Base-by-base conservation (phyloP, 495 filamentous ascomycete genomes). In the Bacidia gigantensis region DNA sequence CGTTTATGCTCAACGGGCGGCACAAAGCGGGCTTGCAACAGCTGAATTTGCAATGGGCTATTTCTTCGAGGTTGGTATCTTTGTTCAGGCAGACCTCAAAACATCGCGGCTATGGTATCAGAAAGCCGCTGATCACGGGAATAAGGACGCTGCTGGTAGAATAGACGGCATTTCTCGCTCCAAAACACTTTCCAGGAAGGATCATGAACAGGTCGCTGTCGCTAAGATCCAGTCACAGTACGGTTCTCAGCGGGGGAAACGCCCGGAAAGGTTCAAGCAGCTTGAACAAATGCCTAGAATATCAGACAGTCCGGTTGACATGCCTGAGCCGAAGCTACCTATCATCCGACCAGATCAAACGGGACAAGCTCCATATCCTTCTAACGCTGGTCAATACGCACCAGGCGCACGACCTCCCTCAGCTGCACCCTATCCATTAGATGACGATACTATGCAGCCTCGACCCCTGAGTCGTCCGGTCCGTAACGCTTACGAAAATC, bases 41-140 rank as follows among this genome's bases (percentile, higher is more conserved):
- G 92, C 89, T 18, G 88, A 96, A 65, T 98, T 98, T 58, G 92
- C 93, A 41, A 78, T 98, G 73, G 92, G 92, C 3, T 98, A 98
- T 65, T 98, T 96, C 66, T 82, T 89, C 65, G 92, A 98, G 66
- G 90, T 98, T 56, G 92, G 92, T 52, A 87, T 97, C 60, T 83
- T 84, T 61, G 84, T 90, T 18, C 75, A 75, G 1, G 81, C 83
- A 24, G 82, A 96, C 62, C 69, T 95, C 39, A 79, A 81, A 56
- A 85, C 92, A 65, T 92, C 92, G 3, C 73, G 82, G 55, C 80
- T 69, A 53, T 98, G 92, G 92, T 98, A 98, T 63, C 77, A 85
- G 55, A 83, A 87, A 63, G 89, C 92, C 18, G 83, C 88, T 17
- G 82, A 85, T 40, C 87, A 89, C 64, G 93, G 90, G 35, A 97